These are phyloP conservation scores for Fusarium verticillioides DNA, from an alignment of 2,329 filamentous ascomycete species.

Conservation along the genomic window DNA sequence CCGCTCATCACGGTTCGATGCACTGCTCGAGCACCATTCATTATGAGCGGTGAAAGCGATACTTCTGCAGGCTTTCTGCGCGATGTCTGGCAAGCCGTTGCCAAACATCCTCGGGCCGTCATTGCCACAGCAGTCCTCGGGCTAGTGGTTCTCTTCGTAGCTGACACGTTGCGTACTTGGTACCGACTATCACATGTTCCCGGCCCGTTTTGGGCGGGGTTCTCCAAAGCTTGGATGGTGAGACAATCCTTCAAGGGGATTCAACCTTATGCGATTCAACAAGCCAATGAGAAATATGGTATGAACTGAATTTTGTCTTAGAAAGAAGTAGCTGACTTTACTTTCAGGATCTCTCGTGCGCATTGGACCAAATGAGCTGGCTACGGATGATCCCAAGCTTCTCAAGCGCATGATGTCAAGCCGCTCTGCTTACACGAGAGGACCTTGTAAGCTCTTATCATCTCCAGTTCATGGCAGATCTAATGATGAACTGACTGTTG, in stretches of 20 bases:
- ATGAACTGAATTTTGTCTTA: fast-evolving
- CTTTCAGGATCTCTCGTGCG: conserved; percentile 3
- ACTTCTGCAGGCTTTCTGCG: neutral
- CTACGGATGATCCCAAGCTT: conserved; percentile 8
- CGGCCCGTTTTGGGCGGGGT: conserved; percentile 48
- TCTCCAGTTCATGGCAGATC: fast-evolving
- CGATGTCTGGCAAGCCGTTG: neutral
- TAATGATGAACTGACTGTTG: no score
- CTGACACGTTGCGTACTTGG: conserved; percentile 38
- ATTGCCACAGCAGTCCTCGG: neutral
- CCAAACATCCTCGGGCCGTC: neutral
- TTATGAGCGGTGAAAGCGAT: neutral
- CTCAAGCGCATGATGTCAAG: conserved; percentile 56
- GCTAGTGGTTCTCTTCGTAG: conserved; percentile 12
- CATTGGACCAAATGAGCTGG: conserved; percentile 18
- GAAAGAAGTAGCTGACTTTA: neutral
- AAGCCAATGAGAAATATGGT: conserved; percentile 22
- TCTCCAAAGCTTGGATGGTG: conserved; percentile 50
- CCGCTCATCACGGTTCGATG: neutral
- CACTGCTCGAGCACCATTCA: neutral
- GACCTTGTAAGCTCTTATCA: conserved; percentile 4
- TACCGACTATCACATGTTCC: conserved; percentile 50
- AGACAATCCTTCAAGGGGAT: conserved; percentile 39
- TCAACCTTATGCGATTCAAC: conserved; percentile 41
- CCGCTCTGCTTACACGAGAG: conserved; percentile 60